phyloP scores from a whole-genome alignment of 2,329 filamentous ascomycete species.

The Pseudogymnoascus sp. region DNA sequence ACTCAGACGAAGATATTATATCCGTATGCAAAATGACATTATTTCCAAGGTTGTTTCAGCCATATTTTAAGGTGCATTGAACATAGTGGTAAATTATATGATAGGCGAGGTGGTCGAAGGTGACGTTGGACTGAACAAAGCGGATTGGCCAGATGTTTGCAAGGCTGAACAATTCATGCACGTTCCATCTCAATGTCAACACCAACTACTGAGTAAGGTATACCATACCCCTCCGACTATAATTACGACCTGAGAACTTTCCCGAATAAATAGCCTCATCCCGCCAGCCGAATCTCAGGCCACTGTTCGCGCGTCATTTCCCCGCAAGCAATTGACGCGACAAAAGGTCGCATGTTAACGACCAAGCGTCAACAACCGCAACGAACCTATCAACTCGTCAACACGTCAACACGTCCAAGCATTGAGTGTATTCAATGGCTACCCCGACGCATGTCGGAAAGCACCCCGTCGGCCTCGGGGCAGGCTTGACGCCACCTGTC shows the following conservation, averaged over 20 bases:
- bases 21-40: not conserved
- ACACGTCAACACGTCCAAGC: not conserved
- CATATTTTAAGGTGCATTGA: not conserved
- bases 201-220: not conserved
- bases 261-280: not conserved
- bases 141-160: not conserved
- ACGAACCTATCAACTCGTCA: not conserved
- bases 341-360: not conserved
- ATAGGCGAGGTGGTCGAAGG: not conserved
- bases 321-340: not conserved
- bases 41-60: not conserved
- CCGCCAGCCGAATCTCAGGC: not conserved
- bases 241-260: not conserved
- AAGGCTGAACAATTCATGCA: conserved; percentile 1
- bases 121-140: not conserved
- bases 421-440: conserved; percentile 21
- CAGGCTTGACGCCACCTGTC: conserved; percentile 54
- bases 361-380: not conserved
- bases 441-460: conserved; percentile 27
- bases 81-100: not conserved
- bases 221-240: not conserved
- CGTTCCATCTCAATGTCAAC: not conserved
- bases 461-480: conserved; percentile 18
- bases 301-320: not conserved
- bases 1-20: not conserved